Percentiles rank a stretch among this genome's conserved stretches.
These are phyloP conservation scores for Kluyveromyces sp. DNA, from an alignment of 1,139 yeast species.

Conservation along the genomic window DNA sequence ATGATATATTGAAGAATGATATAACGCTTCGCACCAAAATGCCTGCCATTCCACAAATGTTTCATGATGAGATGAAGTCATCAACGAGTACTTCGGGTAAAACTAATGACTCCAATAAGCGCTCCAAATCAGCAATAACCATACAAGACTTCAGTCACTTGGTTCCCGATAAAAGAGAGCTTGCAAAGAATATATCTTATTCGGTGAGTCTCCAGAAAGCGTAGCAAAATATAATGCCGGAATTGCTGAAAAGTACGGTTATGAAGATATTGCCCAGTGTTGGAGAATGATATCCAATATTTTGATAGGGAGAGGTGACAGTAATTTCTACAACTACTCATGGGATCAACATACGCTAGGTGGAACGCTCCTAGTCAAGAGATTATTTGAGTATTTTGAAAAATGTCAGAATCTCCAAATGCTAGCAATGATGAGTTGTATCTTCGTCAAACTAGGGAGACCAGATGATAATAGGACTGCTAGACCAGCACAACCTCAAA, in stretches of 20 bases:
- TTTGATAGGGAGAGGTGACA: slow-evolving; percentile 20
- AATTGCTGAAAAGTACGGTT: slow-evolving; percentile 63
- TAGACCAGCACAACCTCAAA: not conserved
- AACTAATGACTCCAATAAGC: slow-evolving; percentile 21
- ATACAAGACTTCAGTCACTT: slow-evolving; percentile 61
- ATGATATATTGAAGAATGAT: slow-evolving; percentile 34
- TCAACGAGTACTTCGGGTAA: slow-evolving; percentile 23
- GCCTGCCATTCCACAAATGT: slow-evolving; percentile 24
- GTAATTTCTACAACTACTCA: slow-evolving; percentile 35
- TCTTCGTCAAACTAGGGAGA: slow-evolving; percentile 30
- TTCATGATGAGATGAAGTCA: slow-evolving; percentile 21
- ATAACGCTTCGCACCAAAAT: slow-evolving; percentile 30
- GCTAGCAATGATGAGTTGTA: slow-evolving; percentile 83
- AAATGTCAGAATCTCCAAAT: slow-evolving; percentile 65
- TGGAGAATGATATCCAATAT: slow-evolving; percentile 57
- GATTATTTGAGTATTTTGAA: slow-evolving; percentile 61
- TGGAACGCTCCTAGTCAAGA: slow-evolving; percentile 59
- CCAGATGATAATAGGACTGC: not conserved
- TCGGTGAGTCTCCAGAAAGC: slow-evolving; percentile 58
- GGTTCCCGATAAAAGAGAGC: slow-evolving; percentile 67
- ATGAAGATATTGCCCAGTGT: slow-evolving; percentile 57
- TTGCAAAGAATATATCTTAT: slow-evolving; percentile 71
- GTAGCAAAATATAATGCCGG: slow-evolving; percentile 62
- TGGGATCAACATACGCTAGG: slow-evolving; percentile 89
- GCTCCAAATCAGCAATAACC: slow-evolving; percentile 46